These are phyloP conservation scores for Terfezia claveryi DNA, from an alignment of 495 filamentous ascomycete genomes.

Conservation along the genomic window DNA sequence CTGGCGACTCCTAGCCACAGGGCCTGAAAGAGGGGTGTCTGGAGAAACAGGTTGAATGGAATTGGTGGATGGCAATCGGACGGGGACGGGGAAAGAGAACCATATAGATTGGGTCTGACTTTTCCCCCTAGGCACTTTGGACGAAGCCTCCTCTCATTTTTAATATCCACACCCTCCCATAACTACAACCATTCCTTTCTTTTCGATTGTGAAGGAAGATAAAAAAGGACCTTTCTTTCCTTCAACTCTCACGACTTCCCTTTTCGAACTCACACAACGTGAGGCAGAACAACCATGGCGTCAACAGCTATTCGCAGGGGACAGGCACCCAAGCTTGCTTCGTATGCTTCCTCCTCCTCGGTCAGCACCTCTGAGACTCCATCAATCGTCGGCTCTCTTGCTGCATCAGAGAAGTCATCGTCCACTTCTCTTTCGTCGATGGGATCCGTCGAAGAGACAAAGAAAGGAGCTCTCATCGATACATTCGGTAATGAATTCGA, in stretches of 20 bases:
- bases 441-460: conserved; percentile 31
- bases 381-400: neutral
- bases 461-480: conserved; percentile 28
- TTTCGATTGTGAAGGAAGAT: no score
- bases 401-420: conserved; percentile 27
- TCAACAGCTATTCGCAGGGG: neutral
- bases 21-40: no score
- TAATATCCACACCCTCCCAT: no score
- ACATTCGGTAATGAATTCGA: conserved; percentile 54
- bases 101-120: no score
- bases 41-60: no score
- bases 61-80: no score
- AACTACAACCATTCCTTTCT: no score
- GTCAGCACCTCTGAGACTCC: neutral
- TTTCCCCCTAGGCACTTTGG: no score
- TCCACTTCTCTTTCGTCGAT: conserved; percentile 82
- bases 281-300: neutral
- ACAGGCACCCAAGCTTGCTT: neutral
- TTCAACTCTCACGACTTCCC: neutral
- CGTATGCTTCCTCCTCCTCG: neutral
- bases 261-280: neutral
- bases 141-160: no score
- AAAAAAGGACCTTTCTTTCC: neutral
- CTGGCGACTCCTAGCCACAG: no score
- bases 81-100: no score